These are phyloP conservation scores for Penicillium macrosclerotiorum DNA, from an alignment of 495 filamentous ascomycete species.

Conservation along the genomic window DNA sequence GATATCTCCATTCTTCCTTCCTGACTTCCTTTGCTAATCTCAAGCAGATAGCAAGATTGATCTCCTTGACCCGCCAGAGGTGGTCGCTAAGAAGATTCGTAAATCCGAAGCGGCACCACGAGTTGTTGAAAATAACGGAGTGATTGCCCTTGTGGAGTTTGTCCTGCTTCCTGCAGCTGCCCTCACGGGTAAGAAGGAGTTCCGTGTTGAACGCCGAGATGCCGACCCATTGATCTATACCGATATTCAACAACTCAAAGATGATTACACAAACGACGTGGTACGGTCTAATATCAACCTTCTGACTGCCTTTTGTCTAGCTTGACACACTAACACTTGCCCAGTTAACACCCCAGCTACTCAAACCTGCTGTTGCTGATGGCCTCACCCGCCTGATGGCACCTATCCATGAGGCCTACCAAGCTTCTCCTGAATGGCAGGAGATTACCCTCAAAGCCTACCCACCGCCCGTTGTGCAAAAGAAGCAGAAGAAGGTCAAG, in stretches of 20 bases:
- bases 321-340: slow-evolving; percentile 18
- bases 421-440: slow-evolving; percentile 74
- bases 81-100: slow-evolving; percentile 72
- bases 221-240: slow-evolving; percentile 76
- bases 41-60: slow-evolving; percentile 68
- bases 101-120: slow-evolving; percentile 77
- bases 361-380: slow-evolving; percentile 73
- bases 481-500: slow-evolving; percentile 78
- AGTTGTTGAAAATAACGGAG: slow-evolving; percentile 78
- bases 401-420: slow-evolving; percentile 71
- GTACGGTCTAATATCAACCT: slow-evolving; percentile 55
- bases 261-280: slow-evolving; percentile 77
- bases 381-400: slow-evolving; percentile 69
- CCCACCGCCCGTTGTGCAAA: slow-evolving; percentile 61
- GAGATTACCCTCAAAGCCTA: slow-evolving; percentile 79
- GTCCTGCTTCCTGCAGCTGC: slow-evolving; percentile 72
- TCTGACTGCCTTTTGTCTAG: neutral
- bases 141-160: slow-evolving; percentile 78
- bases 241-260: slow-evolving; percentile 64
- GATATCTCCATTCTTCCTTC: neutral
- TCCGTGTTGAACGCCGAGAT: slow-evolving; percentile 36
- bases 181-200: slow-evolving; percentile 34
- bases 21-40: neutral
- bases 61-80: slow-evolving; percentile 72
- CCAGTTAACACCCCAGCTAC: slow-evolving; percentile 76